Base-by-base conservation (phyloP, 352 stramenopile species). In the Paralagenidium karlingii region DNA sequence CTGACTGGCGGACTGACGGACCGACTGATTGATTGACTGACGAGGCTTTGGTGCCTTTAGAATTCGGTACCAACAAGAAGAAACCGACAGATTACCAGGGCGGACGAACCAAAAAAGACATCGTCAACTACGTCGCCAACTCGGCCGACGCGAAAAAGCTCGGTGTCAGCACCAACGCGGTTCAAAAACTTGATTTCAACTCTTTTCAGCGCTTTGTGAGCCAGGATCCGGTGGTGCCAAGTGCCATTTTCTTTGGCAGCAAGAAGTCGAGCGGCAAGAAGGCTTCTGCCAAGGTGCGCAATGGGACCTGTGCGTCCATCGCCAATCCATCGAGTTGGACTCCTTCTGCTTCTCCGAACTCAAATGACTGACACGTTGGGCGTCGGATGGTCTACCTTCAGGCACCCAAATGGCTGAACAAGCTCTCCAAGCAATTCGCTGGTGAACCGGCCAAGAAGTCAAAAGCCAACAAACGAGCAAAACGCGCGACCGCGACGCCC, bases 1-100 rank as follows among this genome's bases (percentile, higher is more conserved):
- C n/a, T n/a, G n/a, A n/a, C n/a, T n/a, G n/a, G n/a, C n/a, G n/a
- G n/a, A n/a, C n/a, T n/a, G n/a, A n/a, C n/a, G n/a, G n/a, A n/a
- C n/a, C n/a, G n/a, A n/a, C n/a, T n/a, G n/a, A n/a, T n/a, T n/a
- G n/a, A n/a, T n/a, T n/a, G n/a, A n/a, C n/a, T 18, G 9, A 18
- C 32, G 11, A 22, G 32, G 9, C 21, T 18, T 13, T 18, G 15
- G 11, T 8, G 6, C 25, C 1, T 18, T 31, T 38, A 77, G 70
- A 85, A 40, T 88, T 88, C 34, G 75, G 68, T 8, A 59, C 61
- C 26, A 84, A 85, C 49, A 88, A 88, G 63, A 84, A 79, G 47
- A 78, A 76, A 28, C 75, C 75, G 21, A 55, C 45, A 21, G 75
- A 85, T 40, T 88, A 84, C 53, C 66, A 66, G 18, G 70, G 70